phyloP scores from a whole-genome alignment of 108 stramenopile genomes.

The Discostella stelligeroides region DNA sequence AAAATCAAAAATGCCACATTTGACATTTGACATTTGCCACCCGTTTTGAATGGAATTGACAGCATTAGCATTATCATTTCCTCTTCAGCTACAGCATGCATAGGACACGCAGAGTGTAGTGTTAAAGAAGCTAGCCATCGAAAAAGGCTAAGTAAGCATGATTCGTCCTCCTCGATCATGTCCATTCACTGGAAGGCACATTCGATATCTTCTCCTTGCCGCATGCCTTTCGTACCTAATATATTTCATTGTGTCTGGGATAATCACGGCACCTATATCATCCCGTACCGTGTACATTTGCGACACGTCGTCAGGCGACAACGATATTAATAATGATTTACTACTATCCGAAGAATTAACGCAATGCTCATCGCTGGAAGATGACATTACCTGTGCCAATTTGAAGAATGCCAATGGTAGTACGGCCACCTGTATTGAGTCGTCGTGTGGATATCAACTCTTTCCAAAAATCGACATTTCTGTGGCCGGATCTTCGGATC shows the following conservation, averaged over 20 bases:
- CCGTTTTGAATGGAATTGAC: too few species aligned
- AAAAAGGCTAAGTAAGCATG: too few species aligned
- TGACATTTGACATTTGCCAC: too few species aligned
- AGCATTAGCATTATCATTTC: too few species aligned
- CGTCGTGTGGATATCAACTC: conserved; percentile 38
- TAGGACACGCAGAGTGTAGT: too few species aligned
- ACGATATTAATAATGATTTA: neutral
- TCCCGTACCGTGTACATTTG: conserved; percentile 29
- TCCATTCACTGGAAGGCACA: conserved; percentile 19
- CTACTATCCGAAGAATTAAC: neutral
- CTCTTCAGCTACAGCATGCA: too few species aligned
- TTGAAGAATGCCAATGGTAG: conserved; percentile 15
- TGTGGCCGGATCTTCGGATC: conserved; percentile 37
- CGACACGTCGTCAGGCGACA: conserved; percentile 8
- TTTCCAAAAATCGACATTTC: conserved; percentile 36
- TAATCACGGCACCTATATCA: conserved; percentile 2
- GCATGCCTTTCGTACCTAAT: conserved; percentile 1
- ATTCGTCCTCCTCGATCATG: conserved; percentile 8
- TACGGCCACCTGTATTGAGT: conserved; percentile 25
- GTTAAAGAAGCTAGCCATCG: too few species aligned
- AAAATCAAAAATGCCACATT: too few species aligned
- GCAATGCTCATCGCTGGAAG: conserved; percentile 27
- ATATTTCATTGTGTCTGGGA: conserved; percentile 6
- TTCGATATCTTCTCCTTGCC: conserved; percentile 20
- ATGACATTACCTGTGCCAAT: conserved; percentile 21